Base-by-base conservation (phyloP, 768 basidiomycete genomes). In the Pulveroboletus sp. region DNA sequence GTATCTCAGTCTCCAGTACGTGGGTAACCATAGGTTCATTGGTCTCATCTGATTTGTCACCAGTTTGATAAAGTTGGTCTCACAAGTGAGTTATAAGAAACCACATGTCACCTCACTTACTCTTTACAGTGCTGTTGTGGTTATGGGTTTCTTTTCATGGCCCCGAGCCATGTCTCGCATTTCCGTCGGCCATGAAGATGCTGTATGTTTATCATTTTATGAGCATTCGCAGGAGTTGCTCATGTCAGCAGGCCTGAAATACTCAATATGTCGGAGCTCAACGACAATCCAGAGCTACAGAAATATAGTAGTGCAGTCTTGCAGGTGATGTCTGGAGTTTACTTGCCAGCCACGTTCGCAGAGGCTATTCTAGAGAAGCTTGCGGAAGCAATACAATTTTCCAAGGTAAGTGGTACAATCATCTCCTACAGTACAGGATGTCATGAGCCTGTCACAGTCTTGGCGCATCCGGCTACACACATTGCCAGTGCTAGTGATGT, bases 401-500 rank as follows among this genome's bases (percentile, higher is more conserved):
- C 93, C 26, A 77, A 77, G 59, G 92, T 89, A 62, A 64, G 79
- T 54, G 38, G 41, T 37, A 30, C 50, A 24, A 18, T 33, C 24
- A 18, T 47, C 46, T 31, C 11, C n/a, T 28, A 33, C 30, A 33
- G 43, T 51, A 21, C 43, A 37, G 56, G 39, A 37, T 39, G 28
- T 63, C 8, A 66, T 30, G 28, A 21, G 51, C 41, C 5, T 42
- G 31, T 36, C 13, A 33, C 53, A 93, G 90, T 92, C 89, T 7
- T 96, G 93, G 93, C 80, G 89, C 47, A 91, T 93, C 60, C 84
- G 91, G 5, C 74, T 92, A 32, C 86, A 93, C 68, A 85, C 88
- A 18, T 71, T 95, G 50, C 93, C 93, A n/a, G 83, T 88, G 27
- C 70, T 96, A 53, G 84, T 90, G 28, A 84, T 93, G 32, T 90